Base-by-base conservation (phyloP, 148 eudicot species). In the Gaultheria prostrata region DNA sequence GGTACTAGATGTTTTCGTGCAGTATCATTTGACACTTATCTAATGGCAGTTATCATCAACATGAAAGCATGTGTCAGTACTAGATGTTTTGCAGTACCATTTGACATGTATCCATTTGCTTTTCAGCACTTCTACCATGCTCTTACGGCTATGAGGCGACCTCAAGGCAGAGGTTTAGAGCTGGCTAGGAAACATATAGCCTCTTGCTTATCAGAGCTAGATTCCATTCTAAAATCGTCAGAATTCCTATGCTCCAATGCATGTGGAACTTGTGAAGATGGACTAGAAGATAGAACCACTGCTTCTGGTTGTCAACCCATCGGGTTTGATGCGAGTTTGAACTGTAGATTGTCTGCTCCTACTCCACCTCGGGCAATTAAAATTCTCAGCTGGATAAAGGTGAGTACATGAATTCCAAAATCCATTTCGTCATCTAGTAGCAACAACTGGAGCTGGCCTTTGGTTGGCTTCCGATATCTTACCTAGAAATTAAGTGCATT, bases 121-220 rank as follows among this genome's bases (percentile, higher is more conserved):
- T 83, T 74, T 84, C 96, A 97, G 99, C 96, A 97, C 88, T 97
- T 91, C 86, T 91, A 91, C 88, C 99, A 97, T 85, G 84, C 87
- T 83, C 86, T 97, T 59, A 82, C 83, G 26, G 93, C 93, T 84
- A 87, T 93, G 93, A 93, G 86, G 91, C 90, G 90, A 83, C 93
- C 99, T 76, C 98, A 93, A 91, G 99, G 99, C 49, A 93, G 89
- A 90, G 99, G 99, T 77, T 90, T 97, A 83, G 98, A 93, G 83
- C 86, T 92, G 83, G 99, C 99, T 1, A 93, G 92, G 86, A 97
- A 93, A 86, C 99, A 97, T 85, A 91, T 93, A 84, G 83, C 88
- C 76, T 90, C 89, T 32, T 93, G 99, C 91, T 91, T 93, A 80
- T 82, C 87, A 82, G 98, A 95, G 92, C 90, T 97, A 75, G 93